A percentile compares a stretch with the other conserved stretches of the same genome.
Evolutionary conservation across 2,329 filamentous ascomycete species (phyloP).

Genomic region (Ascosphaera pollenicola): DNA sequence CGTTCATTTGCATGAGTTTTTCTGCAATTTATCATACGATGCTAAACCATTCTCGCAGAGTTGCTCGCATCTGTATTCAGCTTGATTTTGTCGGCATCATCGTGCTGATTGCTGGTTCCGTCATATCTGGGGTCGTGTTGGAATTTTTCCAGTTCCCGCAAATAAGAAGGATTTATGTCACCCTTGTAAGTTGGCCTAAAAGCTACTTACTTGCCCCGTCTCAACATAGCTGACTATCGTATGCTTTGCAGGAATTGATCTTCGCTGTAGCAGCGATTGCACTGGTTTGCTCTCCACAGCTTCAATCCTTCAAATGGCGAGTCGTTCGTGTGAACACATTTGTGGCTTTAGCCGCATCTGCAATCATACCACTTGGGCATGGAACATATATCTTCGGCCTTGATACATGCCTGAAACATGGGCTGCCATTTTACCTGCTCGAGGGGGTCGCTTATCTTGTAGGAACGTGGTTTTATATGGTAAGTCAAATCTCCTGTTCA

Average conservation of each 20-base stretch:
- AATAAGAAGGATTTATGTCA: slow-evolving; percentile 10
- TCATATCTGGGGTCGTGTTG: slow-evolving; percentile 14
- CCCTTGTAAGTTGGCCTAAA: slow-evolving; percentile 8
- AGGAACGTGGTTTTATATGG: slow-evolving; percentile 9
- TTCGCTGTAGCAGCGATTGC: slow-evolving; percentile 10
- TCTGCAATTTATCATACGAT: slow-evolving; percentile 11
- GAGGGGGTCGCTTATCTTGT: slow-evolving; percentile 8
- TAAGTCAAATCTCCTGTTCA: slow-evolving; percentile 5
- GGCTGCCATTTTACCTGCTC: slow-evolving; percentile 10
- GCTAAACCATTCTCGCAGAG: slow-evolving; percentile 9
- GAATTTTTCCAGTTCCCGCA: slow-evolving; percentile 11
- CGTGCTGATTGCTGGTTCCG: slow-evolving; percentile 10
- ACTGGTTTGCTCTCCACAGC: slow-evolving; percentile 11
- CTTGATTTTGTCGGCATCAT: slow-evolving; percentile 12
- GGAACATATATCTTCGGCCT: slow-evolving; percentile 8
- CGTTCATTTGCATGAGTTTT: slow-evolving; percentile 43
- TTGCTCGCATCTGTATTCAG: slow-evolving; percentile 7
- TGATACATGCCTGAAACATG: slow-evolving; percentile 8
- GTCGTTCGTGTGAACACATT: slow-evolving; percentile 8
- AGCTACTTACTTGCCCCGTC: slow-evolving; percentile 1
- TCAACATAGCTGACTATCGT: slow-evolving; percentile 16
- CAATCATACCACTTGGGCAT: slow-evolving; percentile 9
- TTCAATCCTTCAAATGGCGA: slow-evolving; percentile 9
- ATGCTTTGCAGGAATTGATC: slow-evolving; percentile 12
- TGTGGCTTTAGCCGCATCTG: slow-evolving; percentile 7